These are phyloP conservation scores for Secale cereale DNA, from an alignment of 176 grass and related monocot genomes.

Conservation along the genomic window DNA sequence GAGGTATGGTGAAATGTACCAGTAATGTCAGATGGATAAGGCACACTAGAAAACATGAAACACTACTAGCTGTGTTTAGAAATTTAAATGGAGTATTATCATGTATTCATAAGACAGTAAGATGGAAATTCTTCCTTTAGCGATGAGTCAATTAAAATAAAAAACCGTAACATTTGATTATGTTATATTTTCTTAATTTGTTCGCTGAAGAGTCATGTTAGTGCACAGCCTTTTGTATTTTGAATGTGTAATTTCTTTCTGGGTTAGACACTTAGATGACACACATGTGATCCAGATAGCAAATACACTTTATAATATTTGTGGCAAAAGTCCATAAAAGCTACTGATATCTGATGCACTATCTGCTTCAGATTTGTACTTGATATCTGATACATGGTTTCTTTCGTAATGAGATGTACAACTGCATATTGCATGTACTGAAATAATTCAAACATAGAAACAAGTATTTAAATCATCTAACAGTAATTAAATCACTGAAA, in stretches of 20 bases:
- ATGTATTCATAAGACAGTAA: neutral
- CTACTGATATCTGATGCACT: neutral
- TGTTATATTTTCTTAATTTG: neutral
- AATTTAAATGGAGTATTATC: neutral
- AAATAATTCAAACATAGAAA: neutral
- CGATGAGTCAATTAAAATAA: neutral
- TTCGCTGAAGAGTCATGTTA: neutral
- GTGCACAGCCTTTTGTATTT: neutral
- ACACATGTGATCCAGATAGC: neutral
- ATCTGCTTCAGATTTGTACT: neutral
- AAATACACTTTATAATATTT: neutral
- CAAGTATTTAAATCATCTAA: too few species aligned
- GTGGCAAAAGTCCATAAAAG: neutral
- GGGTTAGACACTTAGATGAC: neutral
- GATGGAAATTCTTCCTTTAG: neutral
- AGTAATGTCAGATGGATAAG: neutral
- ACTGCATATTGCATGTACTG: neutral
- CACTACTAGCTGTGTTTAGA: neutral
- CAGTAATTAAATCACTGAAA: too few species aligned
- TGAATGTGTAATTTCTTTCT: neutral
- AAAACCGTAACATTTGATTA: neutral
- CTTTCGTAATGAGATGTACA: neutral
- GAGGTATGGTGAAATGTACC: neutral
- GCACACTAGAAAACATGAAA: constrained; percentile 3
- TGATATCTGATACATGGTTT: neutral